phyloP scores from a whole-genome alignment of 2,329 filamentous ascomycete genomes.

The Beauveria asiatica region DNA sequence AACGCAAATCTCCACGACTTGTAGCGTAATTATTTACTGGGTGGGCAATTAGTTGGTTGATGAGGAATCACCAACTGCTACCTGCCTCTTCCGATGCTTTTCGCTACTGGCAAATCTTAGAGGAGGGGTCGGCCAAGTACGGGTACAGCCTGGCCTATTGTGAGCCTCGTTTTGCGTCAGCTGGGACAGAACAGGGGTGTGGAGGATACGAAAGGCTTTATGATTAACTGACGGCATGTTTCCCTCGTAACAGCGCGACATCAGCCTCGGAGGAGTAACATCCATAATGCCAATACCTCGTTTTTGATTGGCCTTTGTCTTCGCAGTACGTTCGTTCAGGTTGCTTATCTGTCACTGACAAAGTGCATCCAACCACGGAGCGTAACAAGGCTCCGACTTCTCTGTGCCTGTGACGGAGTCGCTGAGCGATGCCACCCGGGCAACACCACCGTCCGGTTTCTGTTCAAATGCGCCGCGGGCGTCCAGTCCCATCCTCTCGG shows the following conservation, averaged over 20 bases:
- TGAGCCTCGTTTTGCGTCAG: slow-evolving; percentile 2
- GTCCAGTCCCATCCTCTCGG: too few species aligned
- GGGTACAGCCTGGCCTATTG: neutral
- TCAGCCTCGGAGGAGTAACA: neutral
- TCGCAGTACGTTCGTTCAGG: neutral
- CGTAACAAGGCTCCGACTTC: too few species aligned
- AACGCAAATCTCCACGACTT: too few species aligned
- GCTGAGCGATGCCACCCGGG: too few species aligned
- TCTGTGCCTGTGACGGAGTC: too few species aligned
- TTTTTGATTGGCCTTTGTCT: neutral
- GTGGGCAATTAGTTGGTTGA: too few species aligned
- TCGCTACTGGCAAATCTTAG: neutral
- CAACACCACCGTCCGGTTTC: too few species aligned
- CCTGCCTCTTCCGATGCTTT: neutral
- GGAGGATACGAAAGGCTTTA: neutral
- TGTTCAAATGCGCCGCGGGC: too few species aligned
- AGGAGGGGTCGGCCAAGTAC: neutral
- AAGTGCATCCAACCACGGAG: too few species aligned
- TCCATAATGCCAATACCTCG: neutral
- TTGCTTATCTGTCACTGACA: too few species aligned
- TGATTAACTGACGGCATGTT: neutral
- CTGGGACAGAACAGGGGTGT: neutral
- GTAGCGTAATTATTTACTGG: too few species aligned
- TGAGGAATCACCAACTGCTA: too few species aligned
- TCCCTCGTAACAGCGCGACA: neutral